Evolutionary conservation across 495 filamentous ascomycete genomes (phyloP).

Genomic region (Xylaria scruposa): DNA sequence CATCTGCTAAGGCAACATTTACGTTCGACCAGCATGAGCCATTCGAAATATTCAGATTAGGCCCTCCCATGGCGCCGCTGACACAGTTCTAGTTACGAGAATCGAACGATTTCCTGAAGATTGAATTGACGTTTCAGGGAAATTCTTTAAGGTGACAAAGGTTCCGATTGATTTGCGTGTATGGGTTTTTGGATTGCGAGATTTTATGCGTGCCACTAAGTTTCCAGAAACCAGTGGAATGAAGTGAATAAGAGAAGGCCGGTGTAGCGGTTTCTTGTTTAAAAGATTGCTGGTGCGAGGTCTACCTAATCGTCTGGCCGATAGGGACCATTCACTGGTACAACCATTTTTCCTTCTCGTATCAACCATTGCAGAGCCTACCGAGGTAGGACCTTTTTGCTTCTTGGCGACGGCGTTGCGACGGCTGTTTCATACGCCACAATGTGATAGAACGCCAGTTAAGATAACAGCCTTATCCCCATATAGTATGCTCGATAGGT

Average conservation of each 20-base stretch:
- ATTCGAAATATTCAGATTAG: slow-evolving; percentile 38
- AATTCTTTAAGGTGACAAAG: not conserved
- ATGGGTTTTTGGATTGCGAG: not conserved
- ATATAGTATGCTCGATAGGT: not conserved
- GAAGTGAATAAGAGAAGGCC: not conserved
- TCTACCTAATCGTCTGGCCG: not conserved
- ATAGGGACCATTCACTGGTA: not conserved
- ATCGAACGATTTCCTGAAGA: not conserved
- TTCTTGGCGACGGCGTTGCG: not conserved
- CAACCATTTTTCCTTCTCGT: not conserved
- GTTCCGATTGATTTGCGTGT: not conserved
- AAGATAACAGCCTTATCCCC: not conserved
- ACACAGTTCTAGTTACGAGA: not conserved
- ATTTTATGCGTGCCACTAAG: not conserved
- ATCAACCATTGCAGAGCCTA: not conserved
- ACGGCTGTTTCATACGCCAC: not conserved
- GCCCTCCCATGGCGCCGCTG: slow-evolving; percentile 26
- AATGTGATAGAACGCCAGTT: not conserved
- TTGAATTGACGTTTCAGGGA: not conserved
- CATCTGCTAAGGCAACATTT: not conserved
- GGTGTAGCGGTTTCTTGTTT: slow-evolving; percentile 1
- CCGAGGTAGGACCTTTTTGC: not conserved
- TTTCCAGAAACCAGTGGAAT: not conserved
- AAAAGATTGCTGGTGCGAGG: not conserved
- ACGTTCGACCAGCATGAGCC: slow-evolving; percentile 45